Percentiles rank a stretch among this genome's conserved stretches.
Evolutionary conservation across 768 basidiomycete species (phyloP).

Genomic region (Cyathus striatus): DNA sequence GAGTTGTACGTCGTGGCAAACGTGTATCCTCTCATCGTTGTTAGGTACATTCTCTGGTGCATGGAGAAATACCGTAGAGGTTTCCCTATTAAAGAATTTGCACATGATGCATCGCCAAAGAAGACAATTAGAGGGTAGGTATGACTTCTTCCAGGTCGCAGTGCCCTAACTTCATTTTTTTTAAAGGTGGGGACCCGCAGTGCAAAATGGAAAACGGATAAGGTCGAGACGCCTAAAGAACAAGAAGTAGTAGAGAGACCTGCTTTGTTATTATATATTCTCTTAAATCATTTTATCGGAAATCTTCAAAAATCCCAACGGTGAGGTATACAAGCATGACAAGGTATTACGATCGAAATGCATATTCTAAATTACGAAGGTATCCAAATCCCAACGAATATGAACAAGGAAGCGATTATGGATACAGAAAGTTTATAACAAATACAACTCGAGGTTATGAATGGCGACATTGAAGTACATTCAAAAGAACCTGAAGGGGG

Average conservation of each 20-base stretch:
- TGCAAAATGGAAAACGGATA: slow-evolving; percentile 72
- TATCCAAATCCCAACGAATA: too few species aligned
- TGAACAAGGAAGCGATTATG: too few species aligned
- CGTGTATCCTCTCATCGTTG: slow-evolving; percentile 3
- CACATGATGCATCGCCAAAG: slow-evolving; percentile 60
- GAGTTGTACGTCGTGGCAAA: slow-evolving; percentile 14
- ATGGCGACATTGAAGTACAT: too few species aligned
- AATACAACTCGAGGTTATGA: too few species aligned
- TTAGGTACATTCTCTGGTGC: slow-evolving; percentile 80
- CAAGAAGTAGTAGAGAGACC: slow-evolving; percentile 16
- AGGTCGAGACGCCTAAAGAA: slow-evolving; percentile 52
- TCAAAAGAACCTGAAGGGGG: too few species aligned
- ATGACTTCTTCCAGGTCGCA: background rate
- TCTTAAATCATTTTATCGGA: too few species aligned
- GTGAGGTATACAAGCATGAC: too few species aligned
- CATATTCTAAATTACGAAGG: too few species aligned
- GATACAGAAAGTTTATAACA: too few species aligned
- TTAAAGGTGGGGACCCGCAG: slow-evolving; percentile 64
- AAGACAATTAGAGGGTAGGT: slow-evolving; percentile 80
- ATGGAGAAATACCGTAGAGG: slow-evolving; percentile 75
- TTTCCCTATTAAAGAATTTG: slow-evolving; percentile 50
- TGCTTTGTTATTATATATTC: background rate
- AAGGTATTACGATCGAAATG: too few species aligned
- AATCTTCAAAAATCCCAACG: too few species aligned
- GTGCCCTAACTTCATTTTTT: slow-evolving; percentile 1